Percentiles rank a stretch among this genome's conserved stretches.
phyloP scores from a whole-genome alignment of 441 rosid genomes.

The Lepidium campestre region DNA sequence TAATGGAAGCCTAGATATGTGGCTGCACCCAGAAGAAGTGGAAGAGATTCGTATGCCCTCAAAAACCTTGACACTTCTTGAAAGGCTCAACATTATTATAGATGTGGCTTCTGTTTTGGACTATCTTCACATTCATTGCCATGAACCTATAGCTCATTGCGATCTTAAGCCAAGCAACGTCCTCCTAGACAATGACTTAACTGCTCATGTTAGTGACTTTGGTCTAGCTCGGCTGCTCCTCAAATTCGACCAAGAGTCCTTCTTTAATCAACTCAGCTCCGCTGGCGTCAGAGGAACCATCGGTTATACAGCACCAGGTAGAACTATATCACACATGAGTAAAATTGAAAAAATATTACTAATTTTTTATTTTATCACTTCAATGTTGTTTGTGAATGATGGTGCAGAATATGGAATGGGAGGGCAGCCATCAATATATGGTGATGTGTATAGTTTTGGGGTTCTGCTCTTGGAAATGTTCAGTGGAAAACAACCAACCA shows the following conservation, averaged over 20 bases:
- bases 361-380: neutral
- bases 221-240: conserved; percentile 11
- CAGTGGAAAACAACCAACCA: conserved; percentile 24
- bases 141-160: conserved; percentile 1
- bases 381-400: neutral
- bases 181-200: conserved; percentile 3
- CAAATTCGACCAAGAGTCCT: neutral
- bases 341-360: neutral
- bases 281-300: conserved; percentile 22
- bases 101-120: conserved; percentile 23
- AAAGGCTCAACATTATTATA: conserved; percentile 2
- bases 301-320: conserved; percentile 28
- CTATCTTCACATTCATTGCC: conserved; percentile 11
- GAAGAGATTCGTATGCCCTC: neutral
- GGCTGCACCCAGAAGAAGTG: conserved; percentile 10
- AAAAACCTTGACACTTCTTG: neutral
- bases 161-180: conserved; percentile 22
- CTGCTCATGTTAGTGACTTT: conserved; percentile 17
- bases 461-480: conserved; percentile 26
- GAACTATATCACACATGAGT: neutral
- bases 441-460: conserved; percentile 11
- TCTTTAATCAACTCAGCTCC: neutral
- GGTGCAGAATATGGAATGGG: conserved; percentile 29
- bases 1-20: conserved; percentile 17
- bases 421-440: conserved; percentile 10